Conservation (phyloP, 768 basidiomycete genomes). For the Suillus fuscotomentosus region DNA sequence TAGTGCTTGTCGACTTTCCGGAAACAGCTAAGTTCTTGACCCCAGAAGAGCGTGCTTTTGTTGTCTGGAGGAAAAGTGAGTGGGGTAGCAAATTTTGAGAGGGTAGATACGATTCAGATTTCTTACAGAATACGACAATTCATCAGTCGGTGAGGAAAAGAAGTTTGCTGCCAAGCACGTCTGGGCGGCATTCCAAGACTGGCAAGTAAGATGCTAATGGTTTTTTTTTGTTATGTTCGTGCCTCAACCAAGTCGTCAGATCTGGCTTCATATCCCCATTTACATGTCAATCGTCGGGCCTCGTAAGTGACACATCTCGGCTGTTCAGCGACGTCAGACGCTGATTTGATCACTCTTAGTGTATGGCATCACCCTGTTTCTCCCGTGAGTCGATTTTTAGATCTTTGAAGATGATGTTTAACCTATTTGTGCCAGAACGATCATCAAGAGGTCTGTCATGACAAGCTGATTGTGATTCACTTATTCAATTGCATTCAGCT, state of each 20-base stretch:
- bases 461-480: conserved; percentile 5
- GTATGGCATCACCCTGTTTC: conserved; percentile 68
- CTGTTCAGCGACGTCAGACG: no score
- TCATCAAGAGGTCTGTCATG: conserved; percentile 5
- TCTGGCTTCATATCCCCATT: conserved; percentile 56
- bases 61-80: conserved; percentile 57
- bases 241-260: conserved; percentile 16
- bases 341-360: conserved; percentile 34
- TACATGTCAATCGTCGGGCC: conserved; percentile 60
- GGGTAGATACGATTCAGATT: background rate
- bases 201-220: conserved; percentile 47
- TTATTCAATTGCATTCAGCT: conserved; percentile 32
- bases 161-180: conserved; percentile 52
- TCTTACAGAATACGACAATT: conserved; percentile 52
- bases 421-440: conserved; percentile 4
- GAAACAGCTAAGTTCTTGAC: conserved; percentile 59
- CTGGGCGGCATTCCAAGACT: conserved; percentile 51
- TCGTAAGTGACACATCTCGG: conserved; percentile 38
- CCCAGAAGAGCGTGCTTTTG: conserved; percentile 55
- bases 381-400: conserved; percentile 48
- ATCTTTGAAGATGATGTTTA: background rate
- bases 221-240: background rate
- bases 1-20: conserved; percentile 65
- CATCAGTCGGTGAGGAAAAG: conserved; percentile 57
- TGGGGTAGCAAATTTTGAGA: background rate